These are phyloP conservation scores for Trichoderma oligosporum DNA, from an alignment of 2,329 filamentous ascomycete species.

Conservation along the genomic window DNA sequence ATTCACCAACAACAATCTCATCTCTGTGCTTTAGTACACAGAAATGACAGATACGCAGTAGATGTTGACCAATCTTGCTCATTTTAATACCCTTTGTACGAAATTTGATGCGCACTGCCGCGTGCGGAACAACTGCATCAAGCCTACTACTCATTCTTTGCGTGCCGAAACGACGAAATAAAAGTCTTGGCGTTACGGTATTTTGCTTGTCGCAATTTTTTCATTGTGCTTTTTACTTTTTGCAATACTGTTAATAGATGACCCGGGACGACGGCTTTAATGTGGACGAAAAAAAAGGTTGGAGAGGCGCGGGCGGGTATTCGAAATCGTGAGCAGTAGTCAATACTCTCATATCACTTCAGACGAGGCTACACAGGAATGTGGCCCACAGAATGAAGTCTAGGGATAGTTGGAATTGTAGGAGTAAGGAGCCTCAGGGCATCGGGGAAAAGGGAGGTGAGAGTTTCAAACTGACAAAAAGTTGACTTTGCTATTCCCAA, in stretches of 20 bases:
- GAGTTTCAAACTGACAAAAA: slow-evolving; percentile 23
- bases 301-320: neutral
- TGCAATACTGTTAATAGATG: slow-evolving; percentile 16
- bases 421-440: slow-evolving; percentile 13
- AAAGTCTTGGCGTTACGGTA: slow-evolving; percentile 16
- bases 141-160: slow-evolving; percentile 4
- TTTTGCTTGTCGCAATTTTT: neutral
- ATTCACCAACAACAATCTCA: neutral
- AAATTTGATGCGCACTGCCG: slow-evolving; percentile 17
- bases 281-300: slow-evolving; percentile 15
- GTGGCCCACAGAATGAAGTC: neutral
- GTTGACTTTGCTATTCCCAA: slow-evolving; percentile 25
- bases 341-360: slow-evolving; percentile 17
- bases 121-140: neutral
- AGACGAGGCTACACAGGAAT: slow-evolving; percentile 5
- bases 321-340: slow-evolving; percentile 6
- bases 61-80: slow-evolving; percentile 23
- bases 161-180: slow-evolving; percentile 16
- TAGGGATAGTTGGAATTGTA: neutral
- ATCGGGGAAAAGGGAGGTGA: slow-evolving; percentile 16
- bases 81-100: slow-evolving; percentile 31
- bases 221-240: slow-evolving; percentile 3
- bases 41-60: neutral
- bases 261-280: slow-evolving; percentile 16
- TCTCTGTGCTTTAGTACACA: neutral